Percentiles rank a stretch among this genome's conserved stretches.
Evolutionary conservation across 306 rosid species (phyloP).

Genomic region (Gleditsia sinensis): DNA sequence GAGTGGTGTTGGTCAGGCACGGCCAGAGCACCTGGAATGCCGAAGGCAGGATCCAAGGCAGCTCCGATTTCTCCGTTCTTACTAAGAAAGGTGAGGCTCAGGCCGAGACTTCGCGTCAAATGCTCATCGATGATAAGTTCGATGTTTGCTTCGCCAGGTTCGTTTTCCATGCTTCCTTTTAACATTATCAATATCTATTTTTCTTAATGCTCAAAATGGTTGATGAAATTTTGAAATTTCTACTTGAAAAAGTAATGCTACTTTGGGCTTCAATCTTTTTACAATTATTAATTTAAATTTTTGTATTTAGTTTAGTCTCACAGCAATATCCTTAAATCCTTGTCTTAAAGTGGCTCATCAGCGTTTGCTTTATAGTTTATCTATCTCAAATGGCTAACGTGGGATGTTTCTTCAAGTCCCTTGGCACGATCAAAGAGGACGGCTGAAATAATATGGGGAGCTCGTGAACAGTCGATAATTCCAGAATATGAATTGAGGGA

Average conservation of each 20-base stretch:
- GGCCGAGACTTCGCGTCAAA: slow-evolving; percentile 84
- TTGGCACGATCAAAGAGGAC: slow-evolving; percentile 80
- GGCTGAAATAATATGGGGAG: slow-evolving; percentile 89
- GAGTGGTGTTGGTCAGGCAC: slow-evolving; percentile 89
- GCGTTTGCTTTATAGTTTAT: background rate
- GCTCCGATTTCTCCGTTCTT: slow-evolving; percentile 84
- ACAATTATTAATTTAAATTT: no score
- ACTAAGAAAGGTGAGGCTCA: slow-evolving; percentile 90
- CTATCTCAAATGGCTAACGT: background rate
- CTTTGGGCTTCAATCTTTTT: background rate
- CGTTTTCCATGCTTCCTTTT: background rate
- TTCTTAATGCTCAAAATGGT: no score
- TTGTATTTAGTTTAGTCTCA: background rate
- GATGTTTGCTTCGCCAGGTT: slow-evolving; percentile 88
- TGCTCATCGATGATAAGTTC: slow-evolving; percentile 75
- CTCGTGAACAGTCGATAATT: slow-evolving; percentile 54
- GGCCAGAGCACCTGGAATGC: slow-evolving; percentile 98
- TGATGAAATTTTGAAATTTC: background rate
- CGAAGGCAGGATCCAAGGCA: slow-evolving; percentile 94
- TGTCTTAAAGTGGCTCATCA: background rate
- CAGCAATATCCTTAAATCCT: background rate
- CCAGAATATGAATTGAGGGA: slow-evolving; percentile 73
- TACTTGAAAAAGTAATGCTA: background rate
- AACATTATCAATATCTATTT: no score
- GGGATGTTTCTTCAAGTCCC: slow-evolving; percentile 56